These are phyloP conservation scores for Hirsutella minnesotensis DNA, from an alignment of 2,329 filamentous ascomycete species.

Conservation along the genomic window DNA sequence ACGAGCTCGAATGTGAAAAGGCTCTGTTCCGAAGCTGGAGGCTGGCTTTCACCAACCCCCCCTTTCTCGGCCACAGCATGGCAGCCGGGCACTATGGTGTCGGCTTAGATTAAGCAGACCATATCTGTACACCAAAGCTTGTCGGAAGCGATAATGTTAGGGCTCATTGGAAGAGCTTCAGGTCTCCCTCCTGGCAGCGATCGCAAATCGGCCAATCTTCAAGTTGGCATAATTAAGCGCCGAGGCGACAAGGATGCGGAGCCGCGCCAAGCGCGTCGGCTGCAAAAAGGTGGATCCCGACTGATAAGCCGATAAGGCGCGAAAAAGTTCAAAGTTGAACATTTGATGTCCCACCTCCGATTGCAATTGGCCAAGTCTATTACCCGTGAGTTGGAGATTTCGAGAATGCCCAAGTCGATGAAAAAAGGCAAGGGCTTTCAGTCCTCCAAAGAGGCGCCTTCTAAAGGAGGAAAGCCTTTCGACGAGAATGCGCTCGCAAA, in stretches of 20 bases:
- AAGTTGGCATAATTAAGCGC: no score
- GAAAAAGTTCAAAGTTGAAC: slow-evolving; percentile 7
- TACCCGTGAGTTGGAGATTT: no score
- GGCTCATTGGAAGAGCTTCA: no score
- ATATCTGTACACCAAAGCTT: no score
- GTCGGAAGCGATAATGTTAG: no score
- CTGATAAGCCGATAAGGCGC: not conserved
- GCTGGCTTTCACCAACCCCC: slow-evolving; percentile 3
- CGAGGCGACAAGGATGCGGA: no score
- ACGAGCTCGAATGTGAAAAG: slow-evolving; percentile 10
- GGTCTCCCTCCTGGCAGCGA: no score
- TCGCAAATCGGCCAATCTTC: no score
- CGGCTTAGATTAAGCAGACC: not conserved
- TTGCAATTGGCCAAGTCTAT: no score
- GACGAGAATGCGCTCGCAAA: slow-evolving; percentile 38
- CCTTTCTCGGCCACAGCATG: slow-evolving; percentile 6
- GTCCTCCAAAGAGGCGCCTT: slow-evolving; percentile 9
- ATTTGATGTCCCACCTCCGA: slow-evolving; percentile 3
- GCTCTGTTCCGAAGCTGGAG: slow-evolving; percentile 7
- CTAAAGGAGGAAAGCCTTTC: slow-evolving; percentile 20
- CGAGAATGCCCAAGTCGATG: slow-evolving; percentile 21
- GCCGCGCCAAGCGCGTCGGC: not conserved
- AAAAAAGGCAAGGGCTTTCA: slow-evolving; percentile 23
- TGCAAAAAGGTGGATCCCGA: not conserved
- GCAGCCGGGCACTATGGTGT: slow-evolving; percentile 1